Conservation (phyloP, 164 flowering plant species). For the Nelumbo lutea region DNA sequence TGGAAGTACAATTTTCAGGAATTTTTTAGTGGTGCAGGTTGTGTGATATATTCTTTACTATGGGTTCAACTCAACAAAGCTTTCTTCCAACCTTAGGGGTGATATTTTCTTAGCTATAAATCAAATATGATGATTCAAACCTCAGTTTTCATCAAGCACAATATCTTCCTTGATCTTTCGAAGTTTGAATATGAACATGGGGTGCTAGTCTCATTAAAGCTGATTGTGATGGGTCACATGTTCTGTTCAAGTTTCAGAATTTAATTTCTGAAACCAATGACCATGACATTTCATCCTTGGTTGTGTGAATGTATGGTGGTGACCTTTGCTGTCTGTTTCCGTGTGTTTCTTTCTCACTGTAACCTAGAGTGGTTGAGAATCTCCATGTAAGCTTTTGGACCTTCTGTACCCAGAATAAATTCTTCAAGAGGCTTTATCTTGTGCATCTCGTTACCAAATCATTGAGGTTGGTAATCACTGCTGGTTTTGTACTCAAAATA, state of each 20-base stretch:
- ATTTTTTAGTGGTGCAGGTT: constrained; percentile 15
- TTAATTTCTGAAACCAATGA: constrained; percentile 6
- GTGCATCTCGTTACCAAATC: too few relatives aligned
- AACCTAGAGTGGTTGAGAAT: neutral
- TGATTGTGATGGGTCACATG: neutral
- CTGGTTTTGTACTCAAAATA: neutral
- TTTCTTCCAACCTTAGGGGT: too few relatives aligned
- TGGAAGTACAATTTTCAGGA: constrained; percentile 2
- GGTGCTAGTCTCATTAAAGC: neutral
- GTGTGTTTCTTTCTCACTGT: neutral
- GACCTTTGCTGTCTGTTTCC: neutral
- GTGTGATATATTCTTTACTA: constrained; percentile 2
- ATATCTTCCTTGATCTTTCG: neutral
- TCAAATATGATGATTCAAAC: constrained; percentile 5
- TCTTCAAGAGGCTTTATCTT: neutral
- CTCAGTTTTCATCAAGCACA: constrained; percentile 5
- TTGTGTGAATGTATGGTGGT: neutral
- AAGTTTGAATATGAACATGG: constrained; percentile 1
- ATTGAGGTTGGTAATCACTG: neutral
- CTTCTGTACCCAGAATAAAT: neutral
- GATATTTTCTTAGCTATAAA: neutral
- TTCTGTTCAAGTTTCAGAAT: constrained; percentile 1
- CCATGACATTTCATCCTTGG: neutral
- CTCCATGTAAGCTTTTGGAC: neutral
- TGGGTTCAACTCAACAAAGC: too few relatives aligned